Percentiles rank a stretch among this genome's conserved stretches.
Conservation (phyloP, 257 asterid genomes). For the Asclepias syriaca region DNA sequence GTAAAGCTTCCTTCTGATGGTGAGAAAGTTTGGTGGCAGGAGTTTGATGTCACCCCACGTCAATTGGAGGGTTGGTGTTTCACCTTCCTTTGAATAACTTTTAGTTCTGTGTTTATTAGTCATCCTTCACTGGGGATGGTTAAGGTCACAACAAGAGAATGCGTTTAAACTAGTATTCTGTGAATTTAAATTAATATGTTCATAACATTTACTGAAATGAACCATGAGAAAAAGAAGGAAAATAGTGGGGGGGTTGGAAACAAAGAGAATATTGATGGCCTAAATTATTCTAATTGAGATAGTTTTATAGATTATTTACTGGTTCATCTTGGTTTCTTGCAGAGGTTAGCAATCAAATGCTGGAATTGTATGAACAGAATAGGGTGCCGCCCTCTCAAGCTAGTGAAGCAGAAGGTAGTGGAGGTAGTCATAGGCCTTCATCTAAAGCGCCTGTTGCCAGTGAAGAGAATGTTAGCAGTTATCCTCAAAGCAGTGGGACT, state of each 20-base stretch:
- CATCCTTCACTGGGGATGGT: not conserved
- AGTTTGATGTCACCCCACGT: constrained; percentile 98
- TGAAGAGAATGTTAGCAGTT: constrained; percentile 40
- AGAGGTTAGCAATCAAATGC: constrained; percentile 97
- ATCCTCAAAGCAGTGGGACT: constrained; percentile 41
- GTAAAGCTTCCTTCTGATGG: constrained; percentile 96
- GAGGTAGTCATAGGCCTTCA: constrained; percentile 52
- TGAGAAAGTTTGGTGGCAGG: constrained; percentile 99
- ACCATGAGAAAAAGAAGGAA: not conserved
- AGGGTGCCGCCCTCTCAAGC: constrained; percentile 59
- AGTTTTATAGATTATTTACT: not conserved
- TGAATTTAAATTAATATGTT: not conserved
- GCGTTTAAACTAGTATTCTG: not conserved
- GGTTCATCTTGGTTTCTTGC: constrained; percentile 37
- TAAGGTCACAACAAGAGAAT: not conserved
- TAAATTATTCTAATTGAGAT: not conserved
- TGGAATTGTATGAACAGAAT: constrained; percentile 76
- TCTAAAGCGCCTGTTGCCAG: constrained; percentile 35
- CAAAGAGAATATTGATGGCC: not conserved
- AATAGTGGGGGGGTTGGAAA: not conserved
- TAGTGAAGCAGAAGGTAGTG: constrained; percentile 78
- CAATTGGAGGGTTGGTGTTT: constrained; percentile 93
- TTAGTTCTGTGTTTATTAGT: constrained; percentile 17
- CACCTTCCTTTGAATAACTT: constrained; percentile 36
- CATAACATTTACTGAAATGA: not conserved